Percentiles rank a stretch among this genome's conserved stretches.
phyloP scores from a whole-genome alignment of 2,329 filamentous ascomycete species.

The Penicillium sp. region DNA sequence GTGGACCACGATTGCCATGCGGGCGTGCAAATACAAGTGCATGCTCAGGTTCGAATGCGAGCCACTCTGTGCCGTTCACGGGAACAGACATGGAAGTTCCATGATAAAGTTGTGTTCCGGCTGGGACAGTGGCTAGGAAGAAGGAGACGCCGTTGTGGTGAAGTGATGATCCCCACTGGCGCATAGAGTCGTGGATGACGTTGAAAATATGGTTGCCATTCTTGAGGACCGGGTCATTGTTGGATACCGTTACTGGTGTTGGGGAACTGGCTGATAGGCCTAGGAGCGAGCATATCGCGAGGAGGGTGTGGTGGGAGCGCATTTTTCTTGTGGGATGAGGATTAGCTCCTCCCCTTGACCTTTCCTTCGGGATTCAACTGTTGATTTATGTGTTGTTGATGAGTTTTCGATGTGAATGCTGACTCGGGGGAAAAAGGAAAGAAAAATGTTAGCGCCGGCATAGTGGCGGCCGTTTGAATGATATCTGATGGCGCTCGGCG shows the following conservation, averaged over 20 bases:
- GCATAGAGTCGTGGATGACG: slow-evolving; percentile 67
- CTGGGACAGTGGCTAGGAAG: slow-evolving; percentile 65
- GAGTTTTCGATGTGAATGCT: background rate
- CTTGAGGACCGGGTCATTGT: slow-evolving; percentile 1
- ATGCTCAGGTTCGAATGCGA: slow-evolving; percentile 77
- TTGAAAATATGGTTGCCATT: slow-evolving; percentile 72
- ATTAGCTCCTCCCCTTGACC: background rate
- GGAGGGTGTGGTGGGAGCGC: slow-evolving; percentile 7
- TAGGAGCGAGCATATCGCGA: slow-evolving; percentile 9
- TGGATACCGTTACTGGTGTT: slow-evolving; percentile 33
- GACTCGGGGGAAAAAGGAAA: background rate
- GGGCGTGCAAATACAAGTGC: slow-evolving; percentile 62
- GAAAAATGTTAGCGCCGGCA: background rate
- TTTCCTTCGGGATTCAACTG: background rate
- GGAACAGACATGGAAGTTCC: slow-evolving; percentile 51
- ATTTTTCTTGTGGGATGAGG: slow-evolving; percentile 4
- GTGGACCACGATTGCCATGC: slow-evolving; percentile 10
- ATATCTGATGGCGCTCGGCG: background rate
- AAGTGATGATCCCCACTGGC: slow-evolving; percentile 72
- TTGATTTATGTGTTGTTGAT: too few species aligned
- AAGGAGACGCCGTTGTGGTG: slow-evolving; percentile 76
- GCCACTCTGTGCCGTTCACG: slow-evolving; percentile 63
- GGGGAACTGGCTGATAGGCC: slow-evolving; percentile 5
- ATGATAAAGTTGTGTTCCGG: slow-evolving; percentile 67
- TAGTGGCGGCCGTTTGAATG: background rate